Evolutionary conservation across 805 yeast species (phyloP), one percentile per base, ranked within the genome.

Genomic region (Candida anglica): DNA sequence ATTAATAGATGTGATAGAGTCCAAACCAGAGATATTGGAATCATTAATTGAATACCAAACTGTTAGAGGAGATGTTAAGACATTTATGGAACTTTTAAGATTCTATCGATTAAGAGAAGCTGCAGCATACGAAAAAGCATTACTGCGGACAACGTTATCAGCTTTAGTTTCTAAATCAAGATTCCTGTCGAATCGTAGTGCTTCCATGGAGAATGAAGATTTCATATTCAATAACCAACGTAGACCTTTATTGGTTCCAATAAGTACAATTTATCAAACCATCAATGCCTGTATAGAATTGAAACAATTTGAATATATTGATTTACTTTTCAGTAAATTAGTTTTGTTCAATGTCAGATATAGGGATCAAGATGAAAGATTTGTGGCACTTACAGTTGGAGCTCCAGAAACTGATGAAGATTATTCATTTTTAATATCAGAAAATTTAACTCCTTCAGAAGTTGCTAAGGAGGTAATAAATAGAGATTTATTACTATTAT

Each of bases 241-340:
- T 10, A 33, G 32, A 11, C 47, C 54, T 0, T 23, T 56, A 11
- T 33, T 45, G 3, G 41, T 58, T 3, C 36, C 46, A 11, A 31
- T 43, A 8, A 41, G 45, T 4, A 41, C 56, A 1, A 40, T 66
- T 4, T 52, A 55, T 26, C 24, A 34, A 5, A 54, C 63, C 0
- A 58, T 66, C 17, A 41, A 44, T 5, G 53, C 50, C 2, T 62
- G 68, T 32, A 46, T 56, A 11, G 42, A 50, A 10, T 39, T 59
- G 13, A 34, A 50, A 6, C 45, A 49, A 31, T 53, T 38, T 37
- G 53, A 51, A 18, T 50, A 53, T 31, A 46, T 66, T 22, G 70
- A 65, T 38, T 38, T 46, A n/a, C 36, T 66, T 13, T 42, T 62
- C 30, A 55, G 50, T 36, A 66, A 62, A 38, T 38, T 64, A 4